Conservation (phyloP, 73 alveolate species). For the Paramecium sonneborni region DNA sequence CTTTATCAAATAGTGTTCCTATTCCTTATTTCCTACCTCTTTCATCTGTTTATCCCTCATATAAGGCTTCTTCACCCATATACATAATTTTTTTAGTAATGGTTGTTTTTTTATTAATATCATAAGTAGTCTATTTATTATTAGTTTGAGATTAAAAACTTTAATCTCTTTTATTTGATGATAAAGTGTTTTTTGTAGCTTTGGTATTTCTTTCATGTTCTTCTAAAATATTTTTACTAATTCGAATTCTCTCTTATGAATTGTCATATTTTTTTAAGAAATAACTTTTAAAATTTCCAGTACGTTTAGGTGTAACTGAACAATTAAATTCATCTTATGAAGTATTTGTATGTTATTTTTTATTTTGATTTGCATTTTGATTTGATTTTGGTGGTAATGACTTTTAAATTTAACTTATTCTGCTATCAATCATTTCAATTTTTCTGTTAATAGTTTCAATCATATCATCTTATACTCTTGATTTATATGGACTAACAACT, state of each 20-base stretch:
- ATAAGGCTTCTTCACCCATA: constrained; percentile 27
- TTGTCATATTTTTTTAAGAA: background rate
- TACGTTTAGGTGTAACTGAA: background rate
- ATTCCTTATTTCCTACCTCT: constrained; percentile 12
- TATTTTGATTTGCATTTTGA: background rate
- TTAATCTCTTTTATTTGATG: background rate
- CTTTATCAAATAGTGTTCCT: constrained; percentile 8
- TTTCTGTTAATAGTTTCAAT: background rate
- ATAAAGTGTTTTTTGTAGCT: background rate
- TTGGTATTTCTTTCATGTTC: constrained; percentile 14
- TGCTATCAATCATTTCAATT: constrained; percentile 42
- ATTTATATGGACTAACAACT: background rate
- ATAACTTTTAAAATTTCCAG: background rate
- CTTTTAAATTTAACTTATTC: background rate
- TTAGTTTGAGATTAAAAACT: background rate
- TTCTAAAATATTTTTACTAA: background rate
- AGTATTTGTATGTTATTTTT: background rate
- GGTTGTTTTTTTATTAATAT: background rate
- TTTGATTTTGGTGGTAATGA: background rate
- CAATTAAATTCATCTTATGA: background rate
- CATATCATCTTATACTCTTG: background rate
- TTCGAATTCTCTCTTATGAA: constrained; percentile 12
- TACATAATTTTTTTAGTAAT: background rate
- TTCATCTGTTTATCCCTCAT: constrained; percentile 28
- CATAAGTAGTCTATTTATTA: background rate